Percentiles rank a stretch among this genome's conserved stretches.
phyloP scores from a whole-genome alignment of 139 green algal species.

The Closterium sp. region DNA sequence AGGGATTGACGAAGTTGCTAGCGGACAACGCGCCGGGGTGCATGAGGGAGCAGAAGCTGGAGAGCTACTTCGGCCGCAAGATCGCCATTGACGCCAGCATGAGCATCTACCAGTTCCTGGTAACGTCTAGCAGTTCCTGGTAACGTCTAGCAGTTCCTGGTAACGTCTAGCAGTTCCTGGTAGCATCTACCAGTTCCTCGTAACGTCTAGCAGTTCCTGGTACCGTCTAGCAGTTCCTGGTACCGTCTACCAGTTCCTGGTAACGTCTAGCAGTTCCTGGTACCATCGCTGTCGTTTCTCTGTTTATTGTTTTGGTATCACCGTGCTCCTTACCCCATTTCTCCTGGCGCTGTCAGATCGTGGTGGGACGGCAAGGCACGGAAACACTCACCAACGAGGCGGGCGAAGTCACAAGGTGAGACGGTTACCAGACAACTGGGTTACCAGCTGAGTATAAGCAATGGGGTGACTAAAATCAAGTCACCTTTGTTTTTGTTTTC shows the following conservation, averaged over 20 bases:
- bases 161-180: not conserved
- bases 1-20: constrained; percentile 93
- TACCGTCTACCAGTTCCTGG: no score
- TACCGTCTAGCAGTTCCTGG: not conserved
- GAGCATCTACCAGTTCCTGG: constrained; percentile 99
- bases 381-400: constrained; percentile 88
- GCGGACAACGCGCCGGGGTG: constrained; percentile 77
- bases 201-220: not conserved
- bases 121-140: constrained; percentile 33
- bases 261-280: no score
- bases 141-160: not conserved
- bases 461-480: constrained; percentile 56
- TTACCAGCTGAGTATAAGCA: constrained; percentile 63
- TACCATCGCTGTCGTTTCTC: not conserved
- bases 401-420: constrained; percentile 90
- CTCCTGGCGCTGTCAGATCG: constrained; percentile 58
- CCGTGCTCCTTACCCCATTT: not conserved
- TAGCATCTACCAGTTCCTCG: not conserved
- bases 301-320: not conserved
- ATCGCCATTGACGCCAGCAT: constrained; percentile 97
- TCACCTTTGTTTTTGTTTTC: no score
- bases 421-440: constrained; percentile 79
- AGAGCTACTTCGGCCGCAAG: constrained; percentile 95
- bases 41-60: constrained; percentile 87
- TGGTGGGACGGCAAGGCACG: constrained; percentile 75